Base-by-base conservation (phyloP, 805 yeast species). In the Wickerhamia fluorescens region DNA sequence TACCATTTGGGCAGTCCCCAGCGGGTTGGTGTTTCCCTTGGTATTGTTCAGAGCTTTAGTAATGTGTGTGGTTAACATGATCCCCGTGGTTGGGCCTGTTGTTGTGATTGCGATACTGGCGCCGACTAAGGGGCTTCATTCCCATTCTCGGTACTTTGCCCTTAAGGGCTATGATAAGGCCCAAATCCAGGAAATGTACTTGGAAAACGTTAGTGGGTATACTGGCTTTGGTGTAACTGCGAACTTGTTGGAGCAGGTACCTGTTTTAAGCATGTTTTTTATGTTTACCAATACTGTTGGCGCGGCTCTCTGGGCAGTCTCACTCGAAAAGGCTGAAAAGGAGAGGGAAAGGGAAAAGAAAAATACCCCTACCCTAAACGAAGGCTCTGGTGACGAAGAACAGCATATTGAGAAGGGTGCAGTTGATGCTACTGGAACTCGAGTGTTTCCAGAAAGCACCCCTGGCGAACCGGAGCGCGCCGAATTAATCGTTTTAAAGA, bases 51-150 rank as follows among this genome's bases (percentile, higher is more conserved):
- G 65, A 30, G 56, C 64, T 2, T 1, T 63, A 0, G 10, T 59
- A 1, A 49, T 61, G 13, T 40, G 71, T 11, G 10, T 58, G 0
- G 43, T 77, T 8, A 65, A 68, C 17, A 49, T 64, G 29, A 58
- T 79, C 9, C 87, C 87, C 0, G 20, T 76, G 5, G 12, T 72
- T 5, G 87, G 87, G 0, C 81, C 83, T 0, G n/a, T 68, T 4
- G 15, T 73, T 6, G 65, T 72, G 7, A 51, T 75, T 9, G 30
- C 71, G 3, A 31, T 74, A 5, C 70, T 66, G 30, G 76, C 83
- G 1, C 73, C 81, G 0, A 50, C 68, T 13, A 67, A 68, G 20
- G 84, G 78, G 0, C 55, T 61, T 31, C 54, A 57, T 24, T 62
- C 71, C 20, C 83, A 76, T 30, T 42, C 56, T 10, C 56, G 84